Base-by-base conservation (phyloP, 768 basidiomycete species). In the Amyloporia xantha region DNA sequence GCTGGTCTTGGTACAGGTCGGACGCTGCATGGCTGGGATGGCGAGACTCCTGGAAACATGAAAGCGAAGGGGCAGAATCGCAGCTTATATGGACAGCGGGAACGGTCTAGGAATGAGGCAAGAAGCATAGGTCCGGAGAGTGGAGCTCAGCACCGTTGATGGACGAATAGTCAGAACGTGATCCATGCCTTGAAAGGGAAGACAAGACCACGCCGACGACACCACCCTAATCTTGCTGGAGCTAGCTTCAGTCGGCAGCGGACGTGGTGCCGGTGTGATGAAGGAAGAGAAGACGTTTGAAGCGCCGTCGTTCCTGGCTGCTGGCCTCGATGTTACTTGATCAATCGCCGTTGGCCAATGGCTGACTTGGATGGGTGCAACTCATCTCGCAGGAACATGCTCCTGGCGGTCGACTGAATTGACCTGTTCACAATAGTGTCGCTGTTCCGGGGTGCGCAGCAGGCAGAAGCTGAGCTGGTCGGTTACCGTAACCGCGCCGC, bases 1-100 rank as follows among this genome's bases (percentile, higher is more conserved):
- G 52, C 79, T 82, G 48, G 86, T 71, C 47, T 69, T 70, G 21
- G 72, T 72, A 67, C 81, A 83, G 20, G 87, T 89, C 7, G 86
- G 86, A 23, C 66, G 73, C 61, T 87, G 86, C 54, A 54, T 57
- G 35, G n/a, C 21, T 12, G 12, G 35, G 24, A 5, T 27, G 20
- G 45, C 15, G 24, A 15, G 30, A 35, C 19, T 38, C 38, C 7
- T 28, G 11, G 35, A 23, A 12, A 33, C 24, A 50, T 13, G 40
- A 15, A 26, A 15, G 36, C 33, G 39, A 37, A 27, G 46, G n/a
- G 15, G 27, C 41, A 40, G 43, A 19, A 15, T 15, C 3, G 44
- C 28, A 7, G 36, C 19, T 3, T 15, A 44, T 11, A 39, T 36
- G 12, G 41, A 10, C 41, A 49, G 41, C 21, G n/a, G 41, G 26